phyloP scores from a whole-genome alignment of 2,329 filamentous ascomycete species.

The Dothidotthia symphoricarpi region DNA sequence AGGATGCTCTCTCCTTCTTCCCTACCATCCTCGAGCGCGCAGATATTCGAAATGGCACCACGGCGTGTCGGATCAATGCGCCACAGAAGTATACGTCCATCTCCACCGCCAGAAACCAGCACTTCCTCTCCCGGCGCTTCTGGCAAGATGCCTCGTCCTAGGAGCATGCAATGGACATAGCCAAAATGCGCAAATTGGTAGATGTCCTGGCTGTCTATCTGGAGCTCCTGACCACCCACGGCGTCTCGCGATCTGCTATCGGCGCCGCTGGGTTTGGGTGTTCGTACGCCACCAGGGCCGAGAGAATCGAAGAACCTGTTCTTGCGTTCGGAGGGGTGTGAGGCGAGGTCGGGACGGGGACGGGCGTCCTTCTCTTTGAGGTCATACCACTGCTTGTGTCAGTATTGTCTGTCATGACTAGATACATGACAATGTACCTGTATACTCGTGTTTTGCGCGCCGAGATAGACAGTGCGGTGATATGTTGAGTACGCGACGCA shows the following conservation, averaged over 20 bases:
- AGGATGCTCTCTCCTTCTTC: constrained; percentile 63
- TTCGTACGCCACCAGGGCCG: constrained; percentile 77
- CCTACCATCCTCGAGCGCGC: constrained; percentile 60
- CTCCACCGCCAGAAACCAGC: constrained; percentile 85
- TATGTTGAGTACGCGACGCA: constrained; percentile 83
- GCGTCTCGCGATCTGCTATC: constrained; percentile 50
- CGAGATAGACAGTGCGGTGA: constrained; percentile 81
- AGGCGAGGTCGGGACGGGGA: constrained; percentile 61
- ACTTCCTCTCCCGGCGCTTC: constrained; percentile 72
- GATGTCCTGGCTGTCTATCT: constrained; percentile 78
- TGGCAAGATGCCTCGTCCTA: constrained; percentile 71
- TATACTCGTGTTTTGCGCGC: constrained; percentile 90
- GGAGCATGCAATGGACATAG: constrained; percentile 94
- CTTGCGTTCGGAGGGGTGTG: constrained; percentile 72
- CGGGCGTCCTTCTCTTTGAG: constrained; percentile 63
- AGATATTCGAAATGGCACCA: constrained; percentile 68
- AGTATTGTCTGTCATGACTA: constrained; percentile 46
- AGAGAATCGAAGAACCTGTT: constrained; percentile 92
- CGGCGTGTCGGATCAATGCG: constrained; percentile 60
- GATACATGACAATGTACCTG: constrained; percentile 51
- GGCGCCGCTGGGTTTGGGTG: constrained; percentile 66
- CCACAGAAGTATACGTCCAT: constrained; percentile 96
- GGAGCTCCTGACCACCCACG: constrained; percentile 65
- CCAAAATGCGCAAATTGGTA: constrained; percentile 90
- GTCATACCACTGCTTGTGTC: constrained; percentile 66